Evolutionary conservation across 192 early-diverging fungal genomes (phyloP).

Genomic region (Helicostylum pulchrum): DNA sequence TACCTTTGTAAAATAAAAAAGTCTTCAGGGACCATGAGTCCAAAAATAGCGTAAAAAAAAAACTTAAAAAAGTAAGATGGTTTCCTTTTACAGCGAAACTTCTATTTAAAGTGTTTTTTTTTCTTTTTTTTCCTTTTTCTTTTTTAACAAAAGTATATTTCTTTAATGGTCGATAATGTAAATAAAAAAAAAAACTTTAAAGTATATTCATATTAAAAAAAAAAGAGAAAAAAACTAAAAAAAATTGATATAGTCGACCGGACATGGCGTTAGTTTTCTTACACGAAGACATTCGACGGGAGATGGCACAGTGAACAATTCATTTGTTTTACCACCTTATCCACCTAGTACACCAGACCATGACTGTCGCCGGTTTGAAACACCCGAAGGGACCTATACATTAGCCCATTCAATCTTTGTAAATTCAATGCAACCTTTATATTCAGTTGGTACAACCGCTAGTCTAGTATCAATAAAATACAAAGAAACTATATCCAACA

Average conservation of each 20-base stretch:
- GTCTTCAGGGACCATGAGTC: too few relatives aligned
- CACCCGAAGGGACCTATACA: conserved; percentile 51
- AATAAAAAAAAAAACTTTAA: too few relatives aligned
- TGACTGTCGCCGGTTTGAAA: conserved; percentile 44
- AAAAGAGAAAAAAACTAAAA: too few relatives aligned
- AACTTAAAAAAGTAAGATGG: too few relatives aligned
- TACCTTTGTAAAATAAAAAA: too few relatives aligned
- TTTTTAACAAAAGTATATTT: too few relatives aligned
- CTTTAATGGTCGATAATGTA: too few relatives aligned
- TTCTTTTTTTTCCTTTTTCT: too few relatives aligned
- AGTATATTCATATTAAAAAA: too few relatives aligned
- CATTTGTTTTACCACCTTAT: conserved; percentile 19
- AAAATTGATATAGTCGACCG: conserved; percentile 1
- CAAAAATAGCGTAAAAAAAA: too few relatives aligned
- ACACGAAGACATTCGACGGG: conserved; percentile 21
- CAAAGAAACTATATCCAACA: conserved; percentile 42
- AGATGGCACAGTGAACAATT: conserved; percentile 1
- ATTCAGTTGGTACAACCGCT: conserved; percentile 47
- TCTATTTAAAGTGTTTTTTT: too few relatives aligned
- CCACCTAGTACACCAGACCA: conserved; percentile 38
- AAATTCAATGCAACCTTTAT: conserved; percentile 42
- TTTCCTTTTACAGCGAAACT: too few relatives aligned
- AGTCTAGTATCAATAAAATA: conserved; percentile 56
- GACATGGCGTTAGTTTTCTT: conserved; percentile 13
- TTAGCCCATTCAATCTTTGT: conserved; percentile 47